Conservation (phyloP, 176 grass and related monocot species). For the Oryza nivara region DNA sequence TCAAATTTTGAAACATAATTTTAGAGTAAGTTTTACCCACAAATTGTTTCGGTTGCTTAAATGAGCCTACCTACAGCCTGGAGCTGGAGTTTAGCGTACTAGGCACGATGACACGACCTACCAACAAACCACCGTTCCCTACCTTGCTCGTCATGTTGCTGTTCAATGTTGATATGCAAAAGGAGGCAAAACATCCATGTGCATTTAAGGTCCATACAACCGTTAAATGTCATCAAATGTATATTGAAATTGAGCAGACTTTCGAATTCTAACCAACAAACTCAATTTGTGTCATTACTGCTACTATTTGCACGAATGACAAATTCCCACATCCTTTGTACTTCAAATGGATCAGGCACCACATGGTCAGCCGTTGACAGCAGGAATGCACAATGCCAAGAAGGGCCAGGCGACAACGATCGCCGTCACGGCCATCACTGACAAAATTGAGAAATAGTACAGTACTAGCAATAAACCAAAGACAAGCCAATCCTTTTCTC, state of each 20-base stretch:
- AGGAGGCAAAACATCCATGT: too few species aligned
- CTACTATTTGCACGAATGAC: background rate
- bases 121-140: background rate
- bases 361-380: background rate
- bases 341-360: background rate
- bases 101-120: background rate
- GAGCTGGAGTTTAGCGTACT: background rate
- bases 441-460: background rate
- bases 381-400: background rate
- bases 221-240: background rate
- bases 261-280: background rate
- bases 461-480: background rate
- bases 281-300: background rate
- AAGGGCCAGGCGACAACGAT: background rate
- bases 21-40: too few species aligned
- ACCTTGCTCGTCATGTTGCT: background rate
- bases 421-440: background rate
- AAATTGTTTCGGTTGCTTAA: background rate
- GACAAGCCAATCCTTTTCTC: background rate
- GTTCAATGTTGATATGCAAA: background rate
- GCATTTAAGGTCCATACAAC: background rate
- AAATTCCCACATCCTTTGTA: background rate
- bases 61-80: background rate
- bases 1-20: too few species aligned
- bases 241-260: background rate